Base-by-base conservation (phyloP, 2,329 filamentous ascomycete genomes). In the Trichoderma harzianum region DNA sequence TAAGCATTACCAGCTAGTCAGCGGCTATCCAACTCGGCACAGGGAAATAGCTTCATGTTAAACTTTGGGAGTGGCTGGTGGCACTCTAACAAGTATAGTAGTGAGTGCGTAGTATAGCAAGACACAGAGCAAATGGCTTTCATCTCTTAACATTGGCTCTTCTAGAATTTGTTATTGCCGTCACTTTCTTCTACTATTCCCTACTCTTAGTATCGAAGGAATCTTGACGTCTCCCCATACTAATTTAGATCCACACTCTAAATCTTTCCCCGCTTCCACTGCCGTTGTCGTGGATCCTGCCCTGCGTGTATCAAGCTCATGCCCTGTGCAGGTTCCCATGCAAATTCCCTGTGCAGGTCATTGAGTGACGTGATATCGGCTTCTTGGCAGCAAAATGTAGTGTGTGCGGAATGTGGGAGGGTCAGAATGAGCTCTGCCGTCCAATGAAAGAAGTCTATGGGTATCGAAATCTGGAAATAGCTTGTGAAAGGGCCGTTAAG, bases 291-390 rank as follows among this genome's bases (percentile, higher is more conserved):
- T 71, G 71, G 43, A 47, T 60, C 26, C 58, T 75, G 75, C 73
- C 76, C 77, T 77, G 76, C 74, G 76, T 77, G 76, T 74, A 70
- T 69, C 53, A 24, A 64, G 24, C 36, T n/a, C 60, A 10, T 53
- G 34, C 39, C 57, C 58, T 71, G 63, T 62, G 24, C 72, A 69
- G 73, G 64, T 30, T n/a, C 39, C 39, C 3, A 8, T 43, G 39
- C 39, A 43, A 43, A 3, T n/a, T 63, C 43, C 53, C n/a, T 32
- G n/a, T 21, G 57, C 10, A 51, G 30, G 57, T 16, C 55, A 16
- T 34, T 34, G 7, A 51, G 34, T 18, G 55, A 21, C 30, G 21
- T 24, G 8, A 10, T 47, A 67, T 67, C 36, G 64, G 16, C 21
- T 16, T 5, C 21, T 53, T 39, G 55, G n/a, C 8, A 64, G 18